Evolutionary conservation across 2,329 filamentous ascomycete species (phyloP).

Genomic region (Colletotrichum higginsianum): DNA sequence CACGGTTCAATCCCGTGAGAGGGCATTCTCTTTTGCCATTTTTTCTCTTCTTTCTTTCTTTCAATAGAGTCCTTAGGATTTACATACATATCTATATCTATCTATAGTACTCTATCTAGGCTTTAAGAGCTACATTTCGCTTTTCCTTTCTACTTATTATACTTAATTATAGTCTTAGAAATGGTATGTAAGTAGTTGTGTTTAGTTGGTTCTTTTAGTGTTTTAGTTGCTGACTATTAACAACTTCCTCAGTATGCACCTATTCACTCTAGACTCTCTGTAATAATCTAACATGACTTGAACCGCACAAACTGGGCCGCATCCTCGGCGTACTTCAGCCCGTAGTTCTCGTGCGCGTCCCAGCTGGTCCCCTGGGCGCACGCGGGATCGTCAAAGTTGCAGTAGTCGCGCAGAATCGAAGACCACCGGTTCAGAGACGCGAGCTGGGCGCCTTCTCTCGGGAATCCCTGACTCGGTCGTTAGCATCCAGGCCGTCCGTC

Average conservation of each 20-base stretch:
- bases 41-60: background rate
- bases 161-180: too few relatives aligned
- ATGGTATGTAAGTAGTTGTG: background rate
- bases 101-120: background rate
- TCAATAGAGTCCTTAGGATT: background rate
- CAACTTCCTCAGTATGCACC: too few relatives aligned
- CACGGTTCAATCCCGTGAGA: constrained; percentile 43
- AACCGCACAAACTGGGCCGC: constrained; percentile 18
- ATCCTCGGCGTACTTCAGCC: constrained; percentile 13
- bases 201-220: background rate
- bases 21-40: background rate
- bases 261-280: background rate
- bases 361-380: constrained; percentile 54
- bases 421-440: constrained; percentile 22
- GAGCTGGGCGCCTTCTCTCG: constrained; percentile 30
- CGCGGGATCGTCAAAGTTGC: constrained; percentile 54
- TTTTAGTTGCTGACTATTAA: too few relatives aligned
- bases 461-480: constrained; percentile 20
- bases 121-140: too few relatives aligned
- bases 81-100: background rate
- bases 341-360: constrained; percentile 53
- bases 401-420: constrained; percentile 49
- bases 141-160: too few relatives aligned
- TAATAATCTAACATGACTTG: background rate
- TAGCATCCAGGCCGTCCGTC: background rate